Conservation (phyloP, 495 filamentous ascomycete genomes). For the Penicillium fimorum region DNA sequence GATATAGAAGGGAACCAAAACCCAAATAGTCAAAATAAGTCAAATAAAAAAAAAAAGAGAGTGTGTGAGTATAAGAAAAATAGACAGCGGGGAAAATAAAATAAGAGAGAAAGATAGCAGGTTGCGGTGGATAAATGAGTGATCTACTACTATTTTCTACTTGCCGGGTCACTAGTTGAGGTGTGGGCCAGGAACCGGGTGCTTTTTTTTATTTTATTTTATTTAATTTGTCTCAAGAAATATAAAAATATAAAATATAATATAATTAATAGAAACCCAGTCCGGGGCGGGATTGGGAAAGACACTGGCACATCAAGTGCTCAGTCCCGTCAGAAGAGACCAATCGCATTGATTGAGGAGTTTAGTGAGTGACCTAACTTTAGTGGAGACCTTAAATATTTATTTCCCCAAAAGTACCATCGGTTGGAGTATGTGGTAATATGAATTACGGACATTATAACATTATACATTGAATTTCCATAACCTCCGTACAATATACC, state of each 20-base stretch:
- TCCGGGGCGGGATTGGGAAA: slow-evolving; percentile 30
- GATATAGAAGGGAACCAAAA: slow-evolving; percentile 9
- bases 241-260: slow-evolving; percentile 7
- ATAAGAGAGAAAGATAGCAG: slow-evolving; percentile 26
- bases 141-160: slow-evolving; percentile 45
- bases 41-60: slow-evolving; percentile 15
- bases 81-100: slow-evolving; percentile 22
- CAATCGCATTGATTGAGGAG: slow-evolving; percentile 3
- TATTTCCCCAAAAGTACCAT: too few relatives aligned
- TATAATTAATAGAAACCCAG: slow-evolving; percentile 8
- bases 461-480: neutral
- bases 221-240: slow-evolving; percentile 12
- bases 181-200: slow-evolving; percentile 39
- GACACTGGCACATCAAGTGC: slow-evolving; percentile 13
- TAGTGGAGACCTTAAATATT: too few relatives aligned
- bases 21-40: slow-evolving; percentile 10
- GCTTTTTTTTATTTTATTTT: slow-evolving; percentile 17
- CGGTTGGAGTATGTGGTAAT: too few relatives aligned
- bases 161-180: slow-evolving; percentile 33
- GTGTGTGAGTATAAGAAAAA: slow-evolving; percentile 19
- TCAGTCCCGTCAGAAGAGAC: slow-evolving; percentile 11
- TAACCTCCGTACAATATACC: too few relatives aligned
- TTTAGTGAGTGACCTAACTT: neutral
- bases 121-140: slow-evolving; percentile 44
- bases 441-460: too few relatives aligned